Percentiles rank a stretch among this genome's conserved stretches.
Evolutionary conservation across 2,329 filamentous ascomycete genomes (phyloP).

Genomic region (Bisporella sp.): DNA sequence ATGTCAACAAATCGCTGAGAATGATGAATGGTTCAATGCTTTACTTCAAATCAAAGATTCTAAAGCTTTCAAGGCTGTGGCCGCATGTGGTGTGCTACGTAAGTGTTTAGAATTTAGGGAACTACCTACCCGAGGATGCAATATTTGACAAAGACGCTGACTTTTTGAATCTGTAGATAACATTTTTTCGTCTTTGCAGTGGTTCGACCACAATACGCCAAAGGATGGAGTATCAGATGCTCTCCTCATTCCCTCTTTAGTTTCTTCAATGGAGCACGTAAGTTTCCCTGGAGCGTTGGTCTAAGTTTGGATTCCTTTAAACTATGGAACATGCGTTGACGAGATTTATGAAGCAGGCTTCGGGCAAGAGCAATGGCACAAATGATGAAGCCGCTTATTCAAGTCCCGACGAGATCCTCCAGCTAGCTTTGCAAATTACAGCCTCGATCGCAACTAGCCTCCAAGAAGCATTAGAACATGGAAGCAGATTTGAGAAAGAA

Average conservation of each 20-base stretch:
- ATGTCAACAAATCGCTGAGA: conserved; percentile 44
- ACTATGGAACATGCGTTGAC: too few relatives aligned
- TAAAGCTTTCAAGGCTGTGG: conserved; percentile 42
- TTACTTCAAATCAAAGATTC: conserved; percentile 42
- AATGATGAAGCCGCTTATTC: conserved; percentile 17
- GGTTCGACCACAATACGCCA: conserved; percentile 44
- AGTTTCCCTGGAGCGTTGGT: too few relatives aligned
- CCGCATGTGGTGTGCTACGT: conserved; percentile 52
- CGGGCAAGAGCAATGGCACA: conserved; percentile 7
- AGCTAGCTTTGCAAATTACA: conserved; percentile 52
- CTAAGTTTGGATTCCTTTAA: too few relatives aligned
- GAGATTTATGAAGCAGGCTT: conserved; percentile 1
- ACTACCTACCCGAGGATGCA: too few relatives aligned
- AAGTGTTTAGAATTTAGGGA: too few relatives aligned
- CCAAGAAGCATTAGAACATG: conserved; percentile 42
- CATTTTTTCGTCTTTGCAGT: conserved; percentile 46
- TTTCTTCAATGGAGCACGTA: conserved; percentile 19
- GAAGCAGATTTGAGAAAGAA: conserved; percentile 32
- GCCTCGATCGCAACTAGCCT: conserved; percentile 58
- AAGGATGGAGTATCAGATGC: conserved; percentile 44
- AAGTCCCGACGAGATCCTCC: conserved; percentile 23
- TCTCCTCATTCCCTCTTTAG: conserved; percentile 39
- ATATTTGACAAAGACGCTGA: too few relatives aligned
- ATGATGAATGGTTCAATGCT: conserved; percentile 41
- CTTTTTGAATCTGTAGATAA: conserved; percentile 34